Percentiles rank a stretch among this genome's conserved stretches.
phyloP scores from a whole-genome alignment of 108 stramenopile genomes.

The Nitzschia palea region DNA sequence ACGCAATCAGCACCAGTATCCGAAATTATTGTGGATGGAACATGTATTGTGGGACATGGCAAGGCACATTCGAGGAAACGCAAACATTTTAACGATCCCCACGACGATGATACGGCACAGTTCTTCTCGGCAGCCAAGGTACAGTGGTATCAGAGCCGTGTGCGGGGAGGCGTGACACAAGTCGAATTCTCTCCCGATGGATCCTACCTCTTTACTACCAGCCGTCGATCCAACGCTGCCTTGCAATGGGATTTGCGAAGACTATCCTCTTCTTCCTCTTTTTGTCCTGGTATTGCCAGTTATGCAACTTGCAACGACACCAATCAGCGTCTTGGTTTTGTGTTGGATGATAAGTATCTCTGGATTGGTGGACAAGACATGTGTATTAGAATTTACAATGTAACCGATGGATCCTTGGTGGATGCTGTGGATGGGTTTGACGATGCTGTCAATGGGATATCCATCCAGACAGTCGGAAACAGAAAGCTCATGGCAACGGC shows the following conservation, averaged over 20 bases:
- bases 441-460: constrained; percentile 78
- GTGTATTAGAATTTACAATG: constrained; percentile 58
- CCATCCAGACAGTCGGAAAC: constrained; percentile 20
- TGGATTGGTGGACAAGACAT: constrained; percentile 58
- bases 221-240: constrained; percentile 71
- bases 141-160: constrained; percentile 75
- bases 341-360: constrained; percentile 40
- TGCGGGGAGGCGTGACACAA: constrained; percentile 76
- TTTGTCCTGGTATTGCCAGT: constrained; percentile 59
- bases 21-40: constrained; percentile 26
- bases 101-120: constrained; percentile 6
- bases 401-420: constrained; percentile 14
- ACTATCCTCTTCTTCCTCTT: constrained; percentile 38
- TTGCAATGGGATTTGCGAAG: constrained; percentile 82
- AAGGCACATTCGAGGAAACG: constrained; percentile 38
- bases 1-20: constrained; percentile 20
- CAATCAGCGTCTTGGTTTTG: constrained; percentile 79
- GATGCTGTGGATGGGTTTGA: constrained; percentile 26
- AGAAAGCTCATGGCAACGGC: constrained; percentile 61
- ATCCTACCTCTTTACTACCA: constrained; percentile 57
- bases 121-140: constrained; percentile 65
- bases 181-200: constrained; percentile 56
- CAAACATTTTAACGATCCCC: constrained; percentile 39
- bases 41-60: constrained; percentile 74
- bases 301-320: constrained; percentile 68